Evolutionary conservation across 1,139 yeast species (phyloP), one percentile per base, ranked within the genome.

Genomic region (Blastobotrys aristatus): DNA sequence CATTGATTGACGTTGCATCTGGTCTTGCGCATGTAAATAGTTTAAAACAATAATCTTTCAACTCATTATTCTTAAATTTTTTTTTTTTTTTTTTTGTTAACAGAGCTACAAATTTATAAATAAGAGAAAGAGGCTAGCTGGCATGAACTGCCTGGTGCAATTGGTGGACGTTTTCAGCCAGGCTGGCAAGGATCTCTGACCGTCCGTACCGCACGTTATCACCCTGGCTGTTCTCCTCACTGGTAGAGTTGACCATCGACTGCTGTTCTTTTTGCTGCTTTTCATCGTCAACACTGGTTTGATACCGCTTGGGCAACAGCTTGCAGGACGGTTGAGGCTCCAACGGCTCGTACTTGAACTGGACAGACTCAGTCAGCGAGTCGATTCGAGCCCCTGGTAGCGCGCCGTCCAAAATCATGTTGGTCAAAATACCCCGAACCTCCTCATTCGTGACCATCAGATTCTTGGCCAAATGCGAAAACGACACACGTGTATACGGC

Each of bases 301-400:
- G 32, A 26, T 50, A 53, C 26, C 56, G 26, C 16, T 30, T 39
- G 3, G 56, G 56, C 6, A 52, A 44, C n/a, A 43, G n/a, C 13
- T 38, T 46, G 21, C 24, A 20, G 3, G 18, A 22, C 13, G 20
- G 13, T 6, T 43, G 14, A 2, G 33, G 32, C 2, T 17, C 29
- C 26, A 35, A n/a, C 14, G 40, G 41, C 37, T 40, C 44, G 18
- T 36, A 33, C 43, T 31, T 37, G 37, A 53, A 43, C 32, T 53
- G 55, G 11, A 55, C 41, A 21, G 37, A 43, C 22, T 50, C 43
- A 22, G 30, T 47, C n/a, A 49, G 45, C 33, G 48, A 32, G 58
- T 82, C 81, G 11, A 82, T 60, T 42, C 70, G 70, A 10, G 75
- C 68, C 36, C 68, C 61, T 3, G 66, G 59, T 7, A 80, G 56